Base-by-base conservation (phyloP, 2,329 filamentous ascomycete species). In the Pyricularia sp. region DNA sequence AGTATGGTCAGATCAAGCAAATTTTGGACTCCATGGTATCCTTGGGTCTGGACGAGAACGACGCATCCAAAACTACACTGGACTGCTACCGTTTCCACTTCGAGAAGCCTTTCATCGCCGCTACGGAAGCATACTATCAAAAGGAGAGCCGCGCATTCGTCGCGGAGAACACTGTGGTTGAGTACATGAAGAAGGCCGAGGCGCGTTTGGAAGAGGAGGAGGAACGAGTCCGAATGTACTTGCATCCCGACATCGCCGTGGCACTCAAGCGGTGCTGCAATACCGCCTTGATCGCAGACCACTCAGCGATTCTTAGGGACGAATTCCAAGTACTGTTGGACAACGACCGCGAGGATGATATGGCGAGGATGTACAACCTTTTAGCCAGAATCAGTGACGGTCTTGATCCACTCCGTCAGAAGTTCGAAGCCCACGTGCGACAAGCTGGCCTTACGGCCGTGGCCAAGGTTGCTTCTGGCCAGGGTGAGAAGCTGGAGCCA, bases 161-260 rank as follows among this genome's bases (percentile, higher is more conserved):
- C 42, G 92, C 93, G 12, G 94, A 98, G 79, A 99, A 99, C 78
- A 97, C 92, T 72, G 93, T 99, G 4, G 94, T 99, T 42, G 95
- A 99, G 77, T 99, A 98, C 81, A 98, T 99, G 95, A 98, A 98
- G 84, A 99, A 99, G 86, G 96, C 95, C 0, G 94, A 98, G 80
- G 81, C 88, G 61, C 90, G 95, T 36, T 81, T 99, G 70, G 88
- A 92, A 9, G 95, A 99, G 79, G 95, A 99, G 79, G 95, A 97
- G 81, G 92, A 94, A 76, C 92, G 95, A 30, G 95, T 99, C 11
- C 89, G 89, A 72, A 88, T 98, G 76, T 99, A 97, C 76, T 85
- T 99, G 64, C 93, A 98, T 75, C 88, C 89, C 50, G 95, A 99
- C 79, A 97, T 98, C 69, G 91, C 92, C 73, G 82, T 89, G 9